These are phyloP conservation scores for Salix brachista DNA, from an alignment of 345 rosid species.

Conservation along the genomic window DNA sequence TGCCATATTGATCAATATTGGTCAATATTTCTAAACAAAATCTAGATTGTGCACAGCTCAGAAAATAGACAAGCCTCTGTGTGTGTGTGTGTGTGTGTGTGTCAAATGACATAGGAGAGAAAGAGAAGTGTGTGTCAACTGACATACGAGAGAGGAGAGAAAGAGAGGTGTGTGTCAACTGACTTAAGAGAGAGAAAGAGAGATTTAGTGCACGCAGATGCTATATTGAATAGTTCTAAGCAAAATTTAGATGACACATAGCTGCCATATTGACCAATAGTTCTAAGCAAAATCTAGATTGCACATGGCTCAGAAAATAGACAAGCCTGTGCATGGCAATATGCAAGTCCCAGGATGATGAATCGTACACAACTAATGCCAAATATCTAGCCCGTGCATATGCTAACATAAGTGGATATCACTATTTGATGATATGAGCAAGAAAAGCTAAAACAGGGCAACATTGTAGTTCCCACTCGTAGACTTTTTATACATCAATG, in stretches of 20 bases:
- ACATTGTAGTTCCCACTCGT: not conserved
- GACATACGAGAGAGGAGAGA: too few species aligned
- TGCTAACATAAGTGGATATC: not conserved
- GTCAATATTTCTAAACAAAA: not conserved
- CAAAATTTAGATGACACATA: not conserved
- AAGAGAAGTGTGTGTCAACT: too few species aligned
- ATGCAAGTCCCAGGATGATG: not conserved
- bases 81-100: too few species aligned
- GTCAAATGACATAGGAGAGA: too few species aligned
- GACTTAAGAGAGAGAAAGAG: not conserved
- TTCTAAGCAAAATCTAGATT: too few species aligned
- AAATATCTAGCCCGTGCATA: not conserved
- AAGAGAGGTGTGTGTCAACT: not conserved
- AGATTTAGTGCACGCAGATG: not conserved
- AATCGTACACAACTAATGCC: not conserved
- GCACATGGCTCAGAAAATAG: too few species aligned
- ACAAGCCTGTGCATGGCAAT: not conserved
- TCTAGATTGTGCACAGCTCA: not conserved
- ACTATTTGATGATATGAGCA: not conserved
- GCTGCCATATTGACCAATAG: too few species aligned
- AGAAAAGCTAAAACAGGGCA: not conserved
- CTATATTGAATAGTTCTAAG: not conserved
- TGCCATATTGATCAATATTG: not conserved
- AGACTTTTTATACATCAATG: not conserved
- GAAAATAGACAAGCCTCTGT: not conserved